Evolutionary conservation across 148 eudicot genomes (phyloP).

Genomic region (Hydrangea macrophylla): DNA sequence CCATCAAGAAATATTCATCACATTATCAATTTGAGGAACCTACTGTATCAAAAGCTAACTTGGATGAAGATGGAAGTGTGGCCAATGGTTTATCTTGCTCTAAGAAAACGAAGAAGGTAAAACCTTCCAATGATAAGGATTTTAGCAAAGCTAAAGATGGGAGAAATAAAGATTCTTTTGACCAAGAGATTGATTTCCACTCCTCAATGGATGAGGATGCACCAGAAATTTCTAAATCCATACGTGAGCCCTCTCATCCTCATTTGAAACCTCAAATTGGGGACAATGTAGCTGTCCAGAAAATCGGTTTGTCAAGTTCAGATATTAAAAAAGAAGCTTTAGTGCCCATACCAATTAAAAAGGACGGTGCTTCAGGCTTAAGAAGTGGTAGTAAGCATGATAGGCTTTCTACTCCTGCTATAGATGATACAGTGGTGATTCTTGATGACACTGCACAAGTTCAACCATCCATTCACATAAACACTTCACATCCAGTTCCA

Average conservation of each 20-base stretch:
- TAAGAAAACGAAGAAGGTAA: conserved; percentile 24
- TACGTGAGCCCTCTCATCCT: conserved; percentile 7
- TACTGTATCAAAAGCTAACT: conserved; percentile 23
- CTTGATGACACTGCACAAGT: conserved; percentile 45
- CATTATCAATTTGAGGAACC: conserved; percentile 25
- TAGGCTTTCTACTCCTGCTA: conserved; percentile 10
- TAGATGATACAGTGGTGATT: conserved; percentile 32
- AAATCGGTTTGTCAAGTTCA: conserved; percentile 11
- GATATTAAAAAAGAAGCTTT: conserved; percentile 20
- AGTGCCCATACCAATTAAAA: conserved; percentile 17
- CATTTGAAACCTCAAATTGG: conserved; percentile 9
- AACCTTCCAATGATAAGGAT: conserved; percentile 14
- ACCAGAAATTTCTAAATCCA: conserved; percentile 17
- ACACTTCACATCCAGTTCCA: conserved; percentile 27
- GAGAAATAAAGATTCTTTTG: conserved; percentile 10
- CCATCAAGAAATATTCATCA: conserved; percentile 16
- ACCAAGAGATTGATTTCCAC: conserved; percentile 20
- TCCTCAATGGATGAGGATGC: conserved; percentile 25
- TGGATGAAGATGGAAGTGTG: conserved; percentile 35
- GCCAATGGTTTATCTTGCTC: conserved; percentile 14
- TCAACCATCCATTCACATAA: conserved; percentile 30
- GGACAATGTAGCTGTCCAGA: conserved; percentile 14
- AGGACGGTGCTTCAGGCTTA: conserved; percentile 22
- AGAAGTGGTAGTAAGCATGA: conserved; percentile 13
- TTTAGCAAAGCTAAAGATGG: conserved; percentile 21